A percentile compares a stretch with the other conserved stretches of the same genome.
Evolutionary conservation across 441 rosid species (phyloP).

Genomic region (Populus trichocarpa): DNA sequence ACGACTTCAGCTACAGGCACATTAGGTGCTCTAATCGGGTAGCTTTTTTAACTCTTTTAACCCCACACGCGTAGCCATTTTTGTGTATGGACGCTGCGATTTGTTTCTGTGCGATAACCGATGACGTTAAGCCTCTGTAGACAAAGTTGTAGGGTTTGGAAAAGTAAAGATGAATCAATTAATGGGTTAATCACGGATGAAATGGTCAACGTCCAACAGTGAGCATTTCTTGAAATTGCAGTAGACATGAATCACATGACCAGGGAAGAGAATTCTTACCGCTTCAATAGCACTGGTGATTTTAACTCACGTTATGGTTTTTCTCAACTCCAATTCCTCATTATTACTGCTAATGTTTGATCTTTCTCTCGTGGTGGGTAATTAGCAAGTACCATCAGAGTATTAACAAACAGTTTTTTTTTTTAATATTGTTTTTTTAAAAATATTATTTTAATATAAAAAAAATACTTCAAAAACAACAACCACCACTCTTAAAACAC

Average conservation of each 20-base stretch:
- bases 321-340: neutral
- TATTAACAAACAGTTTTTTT: too few species aligned
- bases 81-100: conserved; percentile 23
- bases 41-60: conserved; percentile 6
- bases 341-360: neutral
- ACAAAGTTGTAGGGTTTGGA: neutral
- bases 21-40: neutral
- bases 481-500: too few species aligned
- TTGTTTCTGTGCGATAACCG: conserved; percentile 31
- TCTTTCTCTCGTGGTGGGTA: neutral
- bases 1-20: neutral
- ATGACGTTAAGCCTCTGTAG: neutral
- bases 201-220: neutral
- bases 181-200: neutral
- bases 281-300: neutral
- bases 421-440: too few species aligned
- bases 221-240: neutral
- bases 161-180: neutral
- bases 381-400: too few species aligned
- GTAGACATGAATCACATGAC: neutral
- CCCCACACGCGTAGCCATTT: conserved; percentile 39
- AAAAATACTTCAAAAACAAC: too few species aligned
- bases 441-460: too few species aligned
- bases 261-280: neutral
- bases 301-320: neutral